Conservation (phyloP, 2,329 filamentous ascomycete genomes). For the Chalaropsis ovoidea region DNA sequence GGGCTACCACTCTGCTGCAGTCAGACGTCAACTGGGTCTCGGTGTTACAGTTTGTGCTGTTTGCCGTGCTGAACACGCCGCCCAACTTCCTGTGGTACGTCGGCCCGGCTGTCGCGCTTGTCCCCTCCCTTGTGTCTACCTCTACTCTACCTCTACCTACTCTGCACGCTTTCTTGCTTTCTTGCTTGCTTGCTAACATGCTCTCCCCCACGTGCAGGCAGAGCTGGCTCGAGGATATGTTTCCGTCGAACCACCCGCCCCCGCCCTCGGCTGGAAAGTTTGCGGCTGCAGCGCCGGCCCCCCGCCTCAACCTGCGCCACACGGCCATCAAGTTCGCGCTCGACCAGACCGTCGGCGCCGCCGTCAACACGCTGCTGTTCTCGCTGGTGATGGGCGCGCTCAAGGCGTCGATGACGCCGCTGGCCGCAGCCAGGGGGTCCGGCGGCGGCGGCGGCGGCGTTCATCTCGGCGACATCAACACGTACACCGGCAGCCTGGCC, state of each 20-base stretch:
- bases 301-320: conserved; percentile 44
- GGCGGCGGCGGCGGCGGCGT: too few relatives aligned
- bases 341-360: conserved; percentile 58
- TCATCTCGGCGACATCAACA: too few relatives aligned
- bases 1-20: conserved; percentile 28
- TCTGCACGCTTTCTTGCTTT: background rate
- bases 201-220: conserved; percentile 45
- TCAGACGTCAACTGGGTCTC: conserved; percentile 55
- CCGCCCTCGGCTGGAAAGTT: conserved; percentile 33
- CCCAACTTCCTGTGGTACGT: conserved; percentile 71
- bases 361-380: conserved; percentile 56
- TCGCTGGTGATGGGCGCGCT: conserved; percentile 49
- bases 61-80: conserved; percentile 61
- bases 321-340: conserved; percentile 56
- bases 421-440: conserved; percentile 25
- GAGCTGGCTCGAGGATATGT: conserved; percentile 61
- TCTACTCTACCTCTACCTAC: background rate
- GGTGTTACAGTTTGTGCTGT: conserved; percentile 67
- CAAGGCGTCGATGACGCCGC: conserved; percentile 39
- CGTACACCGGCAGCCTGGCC: conserved; percentile 30
- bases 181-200: background rate
- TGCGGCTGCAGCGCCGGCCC: conserved; percentile 30
- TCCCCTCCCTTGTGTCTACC: background rate
- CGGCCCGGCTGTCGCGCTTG: background rate
- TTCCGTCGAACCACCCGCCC: conserved; percentile 48